Conservation (phyloP, 2,329 filamentous ascomycete genomes). For the Coniochaeta sp. region DNA sequence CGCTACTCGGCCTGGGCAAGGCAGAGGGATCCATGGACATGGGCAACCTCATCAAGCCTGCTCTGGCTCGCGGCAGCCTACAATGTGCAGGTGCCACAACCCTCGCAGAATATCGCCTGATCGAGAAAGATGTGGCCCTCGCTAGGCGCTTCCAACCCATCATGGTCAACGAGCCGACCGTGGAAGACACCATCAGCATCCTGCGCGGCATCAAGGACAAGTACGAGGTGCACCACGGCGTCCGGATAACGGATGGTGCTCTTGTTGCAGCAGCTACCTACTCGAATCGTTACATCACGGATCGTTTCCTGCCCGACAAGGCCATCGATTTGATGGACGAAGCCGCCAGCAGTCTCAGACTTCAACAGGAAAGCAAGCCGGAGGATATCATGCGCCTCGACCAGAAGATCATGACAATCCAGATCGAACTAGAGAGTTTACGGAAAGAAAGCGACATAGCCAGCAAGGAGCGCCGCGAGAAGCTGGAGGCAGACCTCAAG, state of each 20-base stretch:
- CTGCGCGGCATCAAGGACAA: constrained; percentile 94
- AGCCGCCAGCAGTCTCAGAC: constrained; percentile 78
- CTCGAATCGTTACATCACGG: constrained; percentile 93
- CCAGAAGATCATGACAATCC: constrained; percentile 92
- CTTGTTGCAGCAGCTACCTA: constrained; percentile 87
- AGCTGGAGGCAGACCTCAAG: constrained; percentile 71
- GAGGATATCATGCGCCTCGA: constrained; percentile 90
- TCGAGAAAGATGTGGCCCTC: constrained; percentile 92
- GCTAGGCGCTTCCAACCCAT: constrained; percentile 93
- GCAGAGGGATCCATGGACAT: constrained; percentile 95
- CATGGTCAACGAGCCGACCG: constrained; percentile 81
- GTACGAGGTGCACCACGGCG: constrained; percentile 95
- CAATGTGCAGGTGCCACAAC: constrained; percentile 96
- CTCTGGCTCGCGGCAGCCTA: constrained; percentile 82
- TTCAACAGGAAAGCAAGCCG: constrained; percentile 95
- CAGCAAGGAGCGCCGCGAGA: constrained; percentile 80
- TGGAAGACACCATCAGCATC: constrained; percentile 91
- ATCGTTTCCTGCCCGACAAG: constrained; percentile 92
- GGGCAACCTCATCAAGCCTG: constrained; percentile 88
- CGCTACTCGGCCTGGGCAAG: constrained; percentile 83
- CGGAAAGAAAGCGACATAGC: constrained; percentile 89
- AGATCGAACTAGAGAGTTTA: constrained; percentile 91
- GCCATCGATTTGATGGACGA: constrained; percentile 97
- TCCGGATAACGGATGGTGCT: constrained; percentile 86
- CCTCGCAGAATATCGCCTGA: constrained; percentile 80